Percentiles rank a stretch among this genome's conserved stretches.
Conservation (phyloP, 805 yeast genomes). For the Candida loeiensis region DNA sequence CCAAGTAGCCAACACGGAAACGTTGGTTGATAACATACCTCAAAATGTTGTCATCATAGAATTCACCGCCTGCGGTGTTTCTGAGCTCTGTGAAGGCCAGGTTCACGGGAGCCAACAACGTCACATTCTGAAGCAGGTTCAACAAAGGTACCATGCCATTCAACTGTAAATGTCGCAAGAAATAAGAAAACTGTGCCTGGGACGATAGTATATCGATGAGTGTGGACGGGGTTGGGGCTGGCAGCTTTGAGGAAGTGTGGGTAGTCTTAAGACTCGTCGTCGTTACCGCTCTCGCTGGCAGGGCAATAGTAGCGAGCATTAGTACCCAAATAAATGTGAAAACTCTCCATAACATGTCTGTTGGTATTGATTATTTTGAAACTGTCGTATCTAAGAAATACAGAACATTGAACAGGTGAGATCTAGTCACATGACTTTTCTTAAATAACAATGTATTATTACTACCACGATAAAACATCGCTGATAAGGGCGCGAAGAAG, state of each 20-base stretch:
- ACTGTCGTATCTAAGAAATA: neutral
- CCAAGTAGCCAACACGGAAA: constrained; percentile 31
- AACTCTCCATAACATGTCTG: neutral
- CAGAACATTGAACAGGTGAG: too few relatives aligned
- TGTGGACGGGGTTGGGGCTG: constrained; percentile 30
- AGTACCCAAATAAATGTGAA: neutral
- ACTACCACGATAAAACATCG: too few relatives aligned
- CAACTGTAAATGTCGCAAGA: constrained; percentile 58
- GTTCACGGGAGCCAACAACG: constrained; percentile 78
- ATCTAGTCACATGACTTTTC: too few relatives aligned
- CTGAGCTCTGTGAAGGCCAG: constrained; percentile 54
- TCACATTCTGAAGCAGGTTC: constrained; percentile 58
- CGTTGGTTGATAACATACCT: constrained; percentile 31
- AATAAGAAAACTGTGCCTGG: constrained; percentile 63
- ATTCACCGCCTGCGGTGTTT: constrained; percentile 7
- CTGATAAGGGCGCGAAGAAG: too few relatives aligned
- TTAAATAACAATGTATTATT: too few relatives aligned
- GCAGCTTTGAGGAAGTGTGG: constrained; percentile 10
- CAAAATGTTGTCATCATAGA: constrained; percentile 4
- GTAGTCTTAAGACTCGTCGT: constrained; percentile 1
- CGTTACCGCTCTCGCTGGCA: neutral
- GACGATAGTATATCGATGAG: constrained; percentile 69
- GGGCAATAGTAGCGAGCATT: neutral
- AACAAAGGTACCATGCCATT: constrained; percentile 59
- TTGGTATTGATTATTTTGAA: neutral